Evolutionary conservation across 495 filamentous ascomycete genomes (phyloP), one percentile per base, ranked within the genome.

Genomic region (Penicillium pancosmium): DNA sequence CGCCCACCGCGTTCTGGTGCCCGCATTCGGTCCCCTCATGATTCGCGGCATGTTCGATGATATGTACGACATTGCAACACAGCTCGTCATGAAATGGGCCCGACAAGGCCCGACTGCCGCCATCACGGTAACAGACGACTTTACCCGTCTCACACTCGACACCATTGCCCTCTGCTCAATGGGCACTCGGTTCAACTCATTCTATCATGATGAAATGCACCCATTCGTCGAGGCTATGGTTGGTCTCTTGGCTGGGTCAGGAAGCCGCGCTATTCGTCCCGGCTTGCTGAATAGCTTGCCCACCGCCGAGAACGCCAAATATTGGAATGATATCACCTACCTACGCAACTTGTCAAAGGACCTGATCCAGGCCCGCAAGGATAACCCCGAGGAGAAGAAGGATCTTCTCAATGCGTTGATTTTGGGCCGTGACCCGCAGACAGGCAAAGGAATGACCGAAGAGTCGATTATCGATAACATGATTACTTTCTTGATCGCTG

Each of bases 81-180:
- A 93, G 58, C 73, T 92, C n/a, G 79, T 82, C 10, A 78, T 90
- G 61, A 91, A 91, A 71, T 92, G 88, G 87, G 88, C 86, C 15
- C 82, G 89, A 27, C 78, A 83, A 57, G 89, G 88, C 0, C 69
- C 83, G 0, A 63, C 74, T 3, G 60, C 78, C 16, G 72, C 79
- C 16, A 89, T 92, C 60, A 69, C 73, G 25, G 83, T 84, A 2
- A 79, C 84, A 0, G 87, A 87, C n/a, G 87, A 91, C 68, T 91
- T 92, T 57, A 92, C 90, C 3, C 82, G 88, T 10, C 69, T 93
- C 40, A 87, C 88, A 3, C 78, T 93, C 12, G 89, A 93, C 61
- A 87, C 87, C 0, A 82, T 92, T 19, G 86, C 86, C 5, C 78
- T 92, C 12, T 91, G 87, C 63, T 73, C 89, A 0, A 90, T 92